A percentile compares a stretch with the other conserved stretches of the same genome.
Conservation (phyloP, 345 rosid genomes). For the Brassica juncea region DNA sequence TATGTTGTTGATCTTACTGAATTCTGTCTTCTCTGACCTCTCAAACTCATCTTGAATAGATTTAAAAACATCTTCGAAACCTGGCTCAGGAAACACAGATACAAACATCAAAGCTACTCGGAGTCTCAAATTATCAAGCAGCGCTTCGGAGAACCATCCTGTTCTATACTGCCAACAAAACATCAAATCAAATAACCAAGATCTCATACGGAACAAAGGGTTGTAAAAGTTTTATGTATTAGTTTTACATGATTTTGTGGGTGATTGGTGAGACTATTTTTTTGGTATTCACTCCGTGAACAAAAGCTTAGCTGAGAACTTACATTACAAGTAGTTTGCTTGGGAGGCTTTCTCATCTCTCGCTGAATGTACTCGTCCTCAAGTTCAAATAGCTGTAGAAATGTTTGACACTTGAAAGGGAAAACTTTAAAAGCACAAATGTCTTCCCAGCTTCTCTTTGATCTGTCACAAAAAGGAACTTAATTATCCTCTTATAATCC, state of each 20-base stretch:
- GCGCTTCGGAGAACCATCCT: conserved; percentile 80
- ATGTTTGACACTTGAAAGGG: conserved; percentile 75
- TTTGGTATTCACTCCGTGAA: conserved; percentile 1
- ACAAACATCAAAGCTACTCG: conserved; percentile 78
- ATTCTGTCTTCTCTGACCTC: conserved; percentile 63
- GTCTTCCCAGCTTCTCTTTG: conserved; percentile 69
- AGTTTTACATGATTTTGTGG: too few species aligned
- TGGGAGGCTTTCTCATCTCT: conserved; percentile 85
- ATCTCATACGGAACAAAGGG: neutral
- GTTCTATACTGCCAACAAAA: conserved; percentile 59
- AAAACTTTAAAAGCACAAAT: conserved; percentile 74
- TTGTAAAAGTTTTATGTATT: neutral
- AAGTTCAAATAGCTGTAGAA: conserved; percentile 81
- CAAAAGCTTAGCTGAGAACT: conserved; percentile 40
- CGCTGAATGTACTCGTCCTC: conserved; percentile 82
- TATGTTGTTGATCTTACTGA: conserved; percentile 37
- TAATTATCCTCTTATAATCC: neutral
- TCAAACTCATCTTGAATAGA: conserved; percentile 71
- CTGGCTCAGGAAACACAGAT: conserved; percentile 66
- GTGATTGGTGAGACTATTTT: too few species aligned
- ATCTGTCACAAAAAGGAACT: conserved; percentile 43
- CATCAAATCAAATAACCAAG: conserved; percentile 8
- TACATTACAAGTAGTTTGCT: conserved; percentile 66
- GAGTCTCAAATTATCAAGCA: conserved; percentile 72
- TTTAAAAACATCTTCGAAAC: conserved; percentile 73